phyloP scores from a whole-genome alignment of 768 basidiomycete genomes.

The Boletus rufocinnamomeus region DNA sequence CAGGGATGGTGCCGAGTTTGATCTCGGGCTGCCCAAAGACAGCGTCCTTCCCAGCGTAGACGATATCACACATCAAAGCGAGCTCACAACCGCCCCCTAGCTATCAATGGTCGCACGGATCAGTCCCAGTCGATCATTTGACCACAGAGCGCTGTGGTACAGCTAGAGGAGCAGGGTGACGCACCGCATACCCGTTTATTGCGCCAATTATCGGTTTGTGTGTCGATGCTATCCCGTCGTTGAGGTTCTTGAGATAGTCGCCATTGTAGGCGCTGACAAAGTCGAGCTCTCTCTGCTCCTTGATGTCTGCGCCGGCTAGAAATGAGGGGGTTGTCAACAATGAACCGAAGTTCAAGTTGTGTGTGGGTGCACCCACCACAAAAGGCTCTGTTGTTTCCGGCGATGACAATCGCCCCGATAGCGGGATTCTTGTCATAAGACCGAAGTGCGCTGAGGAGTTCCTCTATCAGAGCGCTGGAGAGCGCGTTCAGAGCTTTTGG shows the following conservation, averaged over 20 bases:
- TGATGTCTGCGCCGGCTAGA: constrained; percentile 91
- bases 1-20: constrained; percentile 91
- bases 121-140: not conserved
- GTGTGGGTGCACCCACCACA: constrained; percentile 9
- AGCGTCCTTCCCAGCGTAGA: constrained; percentile 84
- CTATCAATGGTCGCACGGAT: constrained; percentile 44
- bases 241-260: constrained; percentile 47
- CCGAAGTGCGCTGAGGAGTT: constrained; percentile 74
- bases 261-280: constrained; percentile 47
- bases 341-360: not conserved
- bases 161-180: not conserved
- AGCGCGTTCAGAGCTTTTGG: constrained; percentile 89
- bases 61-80: constrained; percentile 93
- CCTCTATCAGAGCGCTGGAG: constrained; percentile 70
- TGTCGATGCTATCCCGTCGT: constrained; percentile 48
- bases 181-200: constrained; percentile 86
- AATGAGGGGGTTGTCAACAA: not conserved
- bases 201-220: constrained; percentile 94
- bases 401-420: constrained; percentile 86
- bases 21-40: constrained; percentile 96
- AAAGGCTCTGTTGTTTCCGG: constrained; percentile 87
- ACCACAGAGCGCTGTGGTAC: not conserved
- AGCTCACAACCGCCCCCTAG: constrained; percentile 97
- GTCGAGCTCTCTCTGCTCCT: constrained; percentile 92
- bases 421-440: constrained; percentile 67